phyloP scores from a whole-genome alignment of 2,329 filamentous ascomycete species.

The Colletotrichum sp. region DNA sequence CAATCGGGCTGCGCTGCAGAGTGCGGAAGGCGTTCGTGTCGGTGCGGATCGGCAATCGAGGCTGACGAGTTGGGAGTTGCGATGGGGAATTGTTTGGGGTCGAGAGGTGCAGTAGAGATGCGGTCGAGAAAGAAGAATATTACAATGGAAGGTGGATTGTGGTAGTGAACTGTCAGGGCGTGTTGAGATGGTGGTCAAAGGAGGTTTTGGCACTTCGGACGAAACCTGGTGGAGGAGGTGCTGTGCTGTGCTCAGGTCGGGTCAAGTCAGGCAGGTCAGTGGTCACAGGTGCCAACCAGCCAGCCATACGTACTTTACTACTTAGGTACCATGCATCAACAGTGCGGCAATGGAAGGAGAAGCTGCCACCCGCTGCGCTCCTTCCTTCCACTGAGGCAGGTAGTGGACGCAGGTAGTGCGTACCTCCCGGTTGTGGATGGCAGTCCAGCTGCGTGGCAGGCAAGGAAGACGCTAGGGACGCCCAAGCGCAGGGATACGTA shows the following conservation, averaged over 20 bases:
- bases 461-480: neutral
- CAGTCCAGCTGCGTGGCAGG: neutral
- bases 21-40: neutral
- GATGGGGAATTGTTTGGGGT: neutral
- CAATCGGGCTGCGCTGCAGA: conserved; percentile 18
- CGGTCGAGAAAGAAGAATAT: conserved; percentile 1
- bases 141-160: conserved; percentile 9
- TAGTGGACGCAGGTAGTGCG: neutral
- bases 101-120: conserved; percentile 6
- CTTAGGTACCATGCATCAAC: neutral
- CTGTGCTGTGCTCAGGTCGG: neutral
- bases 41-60: neutral
- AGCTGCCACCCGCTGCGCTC: neutral
- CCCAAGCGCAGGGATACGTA: neutral
- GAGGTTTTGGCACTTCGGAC: conserved; percentile 21
- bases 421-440: neutral
- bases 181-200: conserved; percentile 19
- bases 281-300: neutral
- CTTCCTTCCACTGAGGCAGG: neutral
- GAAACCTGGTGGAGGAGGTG: conserved; percentile 18
- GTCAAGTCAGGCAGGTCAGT: neutral
- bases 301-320: neutral
- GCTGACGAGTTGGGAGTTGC: neutral
- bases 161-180: conserved; percentile 11
- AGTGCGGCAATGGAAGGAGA: neutral